A percentile compares a stretch with the other conserved stretches of the same genome.
Conservation (phyloP, 305 asterid species). For the Solanum hybrid region DNA sequence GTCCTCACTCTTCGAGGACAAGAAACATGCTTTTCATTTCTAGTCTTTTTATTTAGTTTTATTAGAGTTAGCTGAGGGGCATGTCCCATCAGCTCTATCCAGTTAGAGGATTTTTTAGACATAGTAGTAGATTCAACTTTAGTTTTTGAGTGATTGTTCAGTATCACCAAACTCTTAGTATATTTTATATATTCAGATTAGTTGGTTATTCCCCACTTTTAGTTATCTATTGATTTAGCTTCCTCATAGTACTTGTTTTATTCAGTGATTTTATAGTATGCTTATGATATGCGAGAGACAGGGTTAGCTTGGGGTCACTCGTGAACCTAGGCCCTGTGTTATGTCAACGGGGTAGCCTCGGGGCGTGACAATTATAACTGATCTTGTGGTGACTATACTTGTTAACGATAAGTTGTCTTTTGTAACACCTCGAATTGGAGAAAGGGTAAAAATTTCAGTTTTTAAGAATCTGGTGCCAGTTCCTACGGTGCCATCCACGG, state of each 20-base stretch:
- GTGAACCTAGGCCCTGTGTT: neutral
- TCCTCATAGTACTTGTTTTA: neutral
- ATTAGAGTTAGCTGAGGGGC: neutral
- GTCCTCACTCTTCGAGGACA: neutral
- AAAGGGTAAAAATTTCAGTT: neutral
- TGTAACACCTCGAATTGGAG: neutral
- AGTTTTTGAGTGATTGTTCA: neutral
- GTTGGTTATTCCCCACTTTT: neutral
- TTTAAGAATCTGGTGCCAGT: neutral
- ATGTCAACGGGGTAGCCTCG: neutral
- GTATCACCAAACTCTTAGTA: neutral
- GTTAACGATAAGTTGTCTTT: neutral
- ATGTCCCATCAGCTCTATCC: neutral
- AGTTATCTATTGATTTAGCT: neutral
- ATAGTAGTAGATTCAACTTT: neutral
- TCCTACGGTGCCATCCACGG: neutral
- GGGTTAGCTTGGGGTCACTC: neutral
- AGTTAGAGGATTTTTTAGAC: neutral
- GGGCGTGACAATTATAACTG: neutral
- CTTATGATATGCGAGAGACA: neutral
- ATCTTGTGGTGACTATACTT: neutral
- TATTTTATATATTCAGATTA: too few relatives aligned
- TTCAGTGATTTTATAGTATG: neutral
- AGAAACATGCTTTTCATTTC: neutral
- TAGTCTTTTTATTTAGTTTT: neutral